A percentile compares a stretch with the other conserved stretches of the same genome.
These are phyloP conservation scores for Alternaria infectoria DNA, from an alignment of 2,329 filamentous ascomycete genomes.

Conservation along the genomic window DNA sequence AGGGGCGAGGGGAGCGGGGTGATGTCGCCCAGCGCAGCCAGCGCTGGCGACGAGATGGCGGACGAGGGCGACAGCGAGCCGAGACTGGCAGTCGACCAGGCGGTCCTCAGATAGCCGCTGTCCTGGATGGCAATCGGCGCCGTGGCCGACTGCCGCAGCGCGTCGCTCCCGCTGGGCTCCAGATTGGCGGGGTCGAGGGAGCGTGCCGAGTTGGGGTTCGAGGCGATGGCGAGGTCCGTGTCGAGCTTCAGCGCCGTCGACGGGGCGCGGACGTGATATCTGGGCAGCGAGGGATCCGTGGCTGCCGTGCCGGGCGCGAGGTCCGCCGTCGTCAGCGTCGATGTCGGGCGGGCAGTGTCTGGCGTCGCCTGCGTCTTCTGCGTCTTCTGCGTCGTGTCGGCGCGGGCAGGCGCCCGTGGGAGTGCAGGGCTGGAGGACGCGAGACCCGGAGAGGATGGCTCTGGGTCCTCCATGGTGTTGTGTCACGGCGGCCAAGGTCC, in stretches of 20 bases:
- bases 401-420: constrained; percentile 21
- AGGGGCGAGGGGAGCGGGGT: constrained; percentile 61
- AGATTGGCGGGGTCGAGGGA: constrained; percentile 36
- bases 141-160: constrained; percentile 43
- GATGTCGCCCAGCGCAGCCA: constrained; percentile 57
- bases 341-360: constrained; percentile 14
- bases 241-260: constrained; percentile 33
- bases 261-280: constrained; percentile 34
- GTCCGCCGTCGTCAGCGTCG: constrained; percentile 33
- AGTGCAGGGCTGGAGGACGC: constrained; percentile 24
- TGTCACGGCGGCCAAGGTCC: constrained; percentile 28
- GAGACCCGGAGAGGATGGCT: constrained; percentile 28
- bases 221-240: constrained; percentile 42
- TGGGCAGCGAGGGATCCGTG: constrained; percentile 20
- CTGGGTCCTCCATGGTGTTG: constrained; percentile 43
- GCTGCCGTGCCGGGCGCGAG: constrained; percentile 17
- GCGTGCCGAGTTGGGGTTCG: constrained; percentile 22
- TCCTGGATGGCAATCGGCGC: constrained; percentile 48
- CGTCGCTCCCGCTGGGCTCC: constrained; percentile 38
- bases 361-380: constrained; percentile 3
- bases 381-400: constrained; percentile 2
- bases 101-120: constrained; percentile 46
- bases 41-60: constrained; percentile 55
- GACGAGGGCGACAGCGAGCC: constrained; percentile 55
- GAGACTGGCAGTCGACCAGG: constrained; percentile 53